Conservation (phyloP, 805 yeast genomes). For the Candida hungchunana region DNA sequence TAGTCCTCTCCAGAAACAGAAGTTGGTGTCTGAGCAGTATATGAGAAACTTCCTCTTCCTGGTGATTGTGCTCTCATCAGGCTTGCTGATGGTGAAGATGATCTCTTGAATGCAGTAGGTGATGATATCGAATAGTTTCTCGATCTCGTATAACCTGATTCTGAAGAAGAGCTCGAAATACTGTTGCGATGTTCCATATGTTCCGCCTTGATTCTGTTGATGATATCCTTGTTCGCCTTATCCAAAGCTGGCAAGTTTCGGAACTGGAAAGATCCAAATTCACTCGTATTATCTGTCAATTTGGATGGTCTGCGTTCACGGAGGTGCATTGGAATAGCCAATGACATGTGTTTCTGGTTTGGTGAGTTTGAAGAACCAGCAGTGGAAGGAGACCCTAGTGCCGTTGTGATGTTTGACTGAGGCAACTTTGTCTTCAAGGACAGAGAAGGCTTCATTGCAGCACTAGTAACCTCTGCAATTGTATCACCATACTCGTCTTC, state of each 20-base stretch:
- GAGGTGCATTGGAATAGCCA: slow-evolving; percentile 50
- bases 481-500: too few species aligned
- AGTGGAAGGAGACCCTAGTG: slow-evolving; percentile 28
- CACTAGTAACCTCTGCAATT: too few species aligned
- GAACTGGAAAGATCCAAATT: slow-evolving; percentile 91
- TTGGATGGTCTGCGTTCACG: slow-evolving; percentile 73
- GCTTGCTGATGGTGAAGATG: slow-evolving; percentile 39
- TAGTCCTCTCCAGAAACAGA: slow-evolving; percentile 32
- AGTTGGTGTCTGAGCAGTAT: slow-evolving; percentile 22
- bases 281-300: slow-evolving; percentile 56
- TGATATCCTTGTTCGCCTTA: slow-evolving; percentile 89
- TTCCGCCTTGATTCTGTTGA: slow-evolving; percentile 80
- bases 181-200: slow-evolving; percentile 49
- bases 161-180: slow-evolving; percentile 34
- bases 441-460: slow-evolving; percentile 1
- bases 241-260: slow-evolving; percentile 87
- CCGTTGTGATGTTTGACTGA: slow-evolving; percentile 13
- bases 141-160: slow-evolving; percentile 24
- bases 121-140: slow-evolving; percentile 29
- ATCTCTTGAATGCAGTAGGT: slow-evolving; percentile 41
- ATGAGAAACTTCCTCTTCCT: slow-evolving; percentile 21
- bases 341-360: slow-evolving; percentile 35
- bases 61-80: slow-evolving; percentile 33
- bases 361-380: slow-evolving; percentile 31
- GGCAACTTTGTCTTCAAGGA: slow-evolving; percentile 4